Percentiles rank a stretch among this genome's conserved stretches.
phyloP scores from a whole-genome alignment of 2,329 filamentous ascomycete species.

The Lachnellula occidentalis region DNA sequence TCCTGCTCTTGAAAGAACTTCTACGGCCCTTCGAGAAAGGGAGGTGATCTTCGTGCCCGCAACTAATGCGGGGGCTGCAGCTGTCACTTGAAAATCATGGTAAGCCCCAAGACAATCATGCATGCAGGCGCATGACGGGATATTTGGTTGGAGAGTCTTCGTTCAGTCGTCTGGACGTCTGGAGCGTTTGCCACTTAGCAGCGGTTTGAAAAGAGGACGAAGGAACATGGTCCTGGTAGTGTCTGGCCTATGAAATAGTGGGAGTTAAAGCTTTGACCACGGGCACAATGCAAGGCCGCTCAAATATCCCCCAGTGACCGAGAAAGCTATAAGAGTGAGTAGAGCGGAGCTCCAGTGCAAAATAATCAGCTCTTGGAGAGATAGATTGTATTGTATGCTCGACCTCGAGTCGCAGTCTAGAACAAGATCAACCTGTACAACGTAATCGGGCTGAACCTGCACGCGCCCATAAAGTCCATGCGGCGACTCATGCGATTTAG shows the following conservation, averaged over 20 bases:
- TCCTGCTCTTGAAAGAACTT: slow-evolving; percentile 27
- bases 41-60: slow-evolving; percentile 25
- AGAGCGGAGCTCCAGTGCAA: not conserved
- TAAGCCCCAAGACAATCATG: slow-evolving; percentile 21
- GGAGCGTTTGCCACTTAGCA: not conserved
- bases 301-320: not conserved
- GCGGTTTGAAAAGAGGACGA: not conserved
- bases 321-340: not conserved
- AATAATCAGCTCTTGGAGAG: not conserved
- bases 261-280: not conserved
- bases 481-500: slow-evolving; percentile 18
- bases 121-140: slow-evolving; percentile 25
- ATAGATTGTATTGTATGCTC: slow-evolving; percentile 3
- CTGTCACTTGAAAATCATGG: slow-evolving; percentile 34
- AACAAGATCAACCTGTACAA: slow-evolving; percentile 17
- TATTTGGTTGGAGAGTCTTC: slow-evolving; percentile 14
- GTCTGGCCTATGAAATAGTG: not conserved
- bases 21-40: slow-evolving; percentile 39
- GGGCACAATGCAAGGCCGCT: not conserved
- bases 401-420: slow-evolving; percentile 25
- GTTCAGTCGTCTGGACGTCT: not conserved
- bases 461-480: slow-evolving; percentile 21
- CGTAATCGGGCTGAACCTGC: slow-evolving; percentile 20
- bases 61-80: slow-evolving; percentile 35
- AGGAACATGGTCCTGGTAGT: not conserved